These are phyloP conservation scores for Parastagonospora avenae DNA, from an alignment of 2,329 filamentous ascomycete genomes.

Conservation along the genomic window DNA sequence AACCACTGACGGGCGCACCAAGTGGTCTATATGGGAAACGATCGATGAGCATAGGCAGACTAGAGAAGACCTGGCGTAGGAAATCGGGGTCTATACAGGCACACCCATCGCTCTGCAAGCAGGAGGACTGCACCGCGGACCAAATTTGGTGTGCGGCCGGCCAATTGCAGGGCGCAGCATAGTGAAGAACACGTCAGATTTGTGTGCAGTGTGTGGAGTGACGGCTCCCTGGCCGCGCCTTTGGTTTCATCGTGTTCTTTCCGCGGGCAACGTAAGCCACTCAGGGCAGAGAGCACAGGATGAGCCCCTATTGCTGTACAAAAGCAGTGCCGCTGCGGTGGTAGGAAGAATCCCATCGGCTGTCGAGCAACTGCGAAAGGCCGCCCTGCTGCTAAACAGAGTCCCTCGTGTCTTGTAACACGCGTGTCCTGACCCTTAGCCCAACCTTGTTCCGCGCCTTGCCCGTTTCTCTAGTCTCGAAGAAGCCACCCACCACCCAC, in stretches of 20 bases:
- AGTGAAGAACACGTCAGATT: conserved; percentile 38
- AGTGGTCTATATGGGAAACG: conserved; percentile 2
- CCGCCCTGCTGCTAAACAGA: no score
- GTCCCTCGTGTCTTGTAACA: conserved; percentile 24
- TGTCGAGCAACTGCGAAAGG: not conserved
- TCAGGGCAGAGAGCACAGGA: conserved; percentile 16
- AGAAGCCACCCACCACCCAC: conserved; percentile 26
- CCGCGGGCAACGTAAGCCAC: conserved; percentile 22
- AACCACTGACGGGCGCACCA: conserved; percentile 6
- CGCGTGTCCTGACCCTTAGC: conserved; percentile 12
- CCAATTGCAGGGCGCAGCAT: conserved; percentile 9
- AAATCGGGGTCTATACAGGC: not conserved
- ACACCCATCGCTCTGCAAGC: conserved; percentile 5
- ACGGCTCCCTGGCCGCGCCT: conserved; percentile 33
- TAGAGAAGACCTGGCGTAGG: not conserved
- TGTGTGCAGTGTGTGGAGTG: conserved; percentile 14
- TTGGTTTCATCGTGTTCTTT: conserved; percentile 34
- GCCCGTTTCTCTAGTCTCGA: conserved; percentile 16
- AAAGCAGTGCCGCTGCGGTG: conserved; percentile 15
- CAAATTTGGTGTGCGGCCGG: conserved; percentile 15
- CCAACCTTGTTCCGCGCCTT: conserved; percentile 5
- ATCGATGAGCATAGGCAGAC: not conserved
- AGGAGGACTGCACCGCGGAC: conserved; percentile 18
- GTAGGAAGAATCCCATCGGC: not conserved
- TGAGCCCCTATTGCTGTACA: conserved; percentile 20